Conservation (phyloP, 805 yeast species). For the Osmozyma mogii region DNA sequence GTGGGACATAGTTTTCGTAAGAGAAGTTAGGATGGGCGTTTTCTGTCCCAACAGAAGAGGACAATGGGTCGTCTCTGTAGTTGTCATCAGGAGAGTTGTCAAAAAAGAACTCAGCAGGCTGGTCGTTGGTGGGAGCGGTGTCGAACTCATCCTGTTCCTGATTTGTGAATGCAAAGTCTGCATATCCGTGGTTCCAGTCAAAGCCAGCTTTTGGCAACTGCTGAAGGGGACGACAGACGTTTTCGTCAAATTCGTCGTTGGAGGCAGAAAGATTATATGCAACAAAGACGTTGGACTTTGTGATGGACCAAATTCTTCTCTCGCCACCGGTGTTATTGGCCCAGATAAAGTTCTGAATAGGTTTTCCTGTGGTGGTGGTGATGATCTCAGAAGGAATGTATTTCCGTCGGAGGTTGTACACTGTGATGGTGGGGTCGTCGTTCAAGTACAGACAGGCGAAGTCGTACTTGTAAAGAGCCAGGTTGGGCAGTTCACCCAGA, state of each 20-base stretch:
- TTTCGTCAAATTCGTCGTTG: conserved; percentile 11
- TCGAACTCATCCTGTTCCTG: conserved; percentile 43
- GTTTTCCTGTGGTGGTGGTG: conserved; percentile 40
- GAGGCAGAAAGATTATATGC: conserved; percentile 24
- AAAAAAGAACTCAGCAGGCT: no score
- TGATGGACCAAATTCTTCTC: conserved; percentile 31
- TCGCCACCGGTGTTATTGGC: conserved; percentile 16
- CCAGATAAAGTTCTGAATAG: conserved; percentile 38
- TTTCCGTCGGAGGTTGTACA: conserved; percentile 64
- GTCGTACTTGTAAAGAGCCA: conserved; percentile 48
- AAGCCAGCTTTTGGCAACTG: conserved; percentile 44
- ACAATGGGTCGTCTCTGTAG: no score
- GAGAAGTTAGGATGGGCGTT: no score
- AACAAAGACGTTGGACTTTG: conserved; percentile 31
- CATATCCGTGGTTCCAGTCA: conserved; percentile 49
- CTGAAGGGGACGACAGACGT: conserved; percentile 34
- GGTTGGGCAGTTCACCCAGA: not conserved
- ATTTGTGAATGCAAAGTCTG: conserved; percentile 43
- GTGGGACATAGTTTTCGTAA: no score
- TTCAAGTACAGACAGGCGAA: conserved; percentile 68
- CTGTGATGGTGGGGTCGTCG: conserved; percentile 62
- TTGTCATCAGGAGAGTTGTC: no score
- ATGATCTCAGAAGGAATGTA: conserved; percentile 66
- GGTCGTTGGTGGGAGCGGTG: conserved; percentile 4
- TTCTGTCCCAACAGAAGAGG: no score